Evolutionary conservation across 345 rosid species (phyloP).

Genomic region (Stellera chamaejasme): DNA sequence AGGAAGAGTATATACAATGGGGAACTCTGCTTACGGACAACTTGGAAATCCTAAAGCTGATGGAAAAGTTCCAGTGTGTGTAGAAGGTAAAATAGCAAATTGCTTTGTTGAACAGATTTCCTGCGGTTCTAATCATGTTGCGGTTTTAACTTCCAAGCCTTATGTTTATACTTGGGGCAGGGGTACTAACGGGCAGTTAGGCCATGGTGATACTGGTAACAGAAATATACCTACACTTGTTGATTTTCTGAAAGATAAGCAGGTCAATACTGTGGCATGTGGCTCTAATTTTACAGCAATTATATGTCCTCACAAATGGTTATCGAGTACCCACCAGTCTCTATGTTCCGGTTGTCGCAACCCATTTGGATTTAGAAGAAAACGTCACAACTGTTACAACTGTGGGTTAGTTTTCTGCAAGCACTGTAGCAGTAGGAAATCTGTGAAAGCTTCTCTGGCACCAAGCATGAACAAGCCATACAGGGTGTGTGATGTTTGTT

Average conservation of each 20-base stretch:
- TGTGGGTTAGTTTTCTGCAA: conserved; percentile 90
- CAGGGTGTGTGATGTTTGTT: conserved; percentile 86
- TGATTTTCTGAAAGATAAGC: conserved; percentile 58
- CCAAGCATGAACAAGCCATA: conserved; percentile 74
- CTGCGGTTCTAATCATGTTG: conserved; percentile 81
- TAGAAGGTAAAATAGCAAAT: conserved; percentile 47
- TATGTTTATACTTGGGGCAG: conserved; percentile 88
- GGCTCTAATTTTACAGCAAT: conserved; percentile 77
- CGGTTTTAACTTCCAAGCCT: conserved; percentile 51
- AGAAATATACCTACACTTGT: conserved; percentile 49
- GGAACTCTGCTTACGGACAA: conserved; percentile 64
- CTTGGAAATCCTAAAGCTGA: conserved; percentile 54
- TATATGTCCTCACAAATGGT: conserved; percentile 65
- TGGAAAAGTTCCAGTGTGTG: conserved; percentile 46
- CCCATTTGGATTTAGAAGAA: conserved; percentile 77
- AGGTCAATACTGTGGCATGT: conserved; percentile 60
- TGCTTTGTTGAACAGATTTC: conserved; percentile 56
- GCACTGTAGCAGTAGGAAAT: conserved; percentile 67
- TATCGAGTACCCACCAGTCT: conserved; percentile 58
- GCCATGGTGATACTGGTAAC: conserved; percentile 65
- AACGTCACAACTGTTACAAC: conserved; percentile 93
- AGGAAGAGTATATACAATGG: conserved; percentile 83
- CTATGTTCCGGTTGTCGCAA: conserved; percentile 76
- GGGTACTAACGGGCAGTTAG: conserved; percentile 75
- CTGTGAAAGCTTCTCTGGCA: conserved; percentile 77